Percentiles rank a stretch among this genome's conserved stretches.
Conservation (phyloP, 768 basidiomycete genomes). For the Ramaria rubella region DNA sequence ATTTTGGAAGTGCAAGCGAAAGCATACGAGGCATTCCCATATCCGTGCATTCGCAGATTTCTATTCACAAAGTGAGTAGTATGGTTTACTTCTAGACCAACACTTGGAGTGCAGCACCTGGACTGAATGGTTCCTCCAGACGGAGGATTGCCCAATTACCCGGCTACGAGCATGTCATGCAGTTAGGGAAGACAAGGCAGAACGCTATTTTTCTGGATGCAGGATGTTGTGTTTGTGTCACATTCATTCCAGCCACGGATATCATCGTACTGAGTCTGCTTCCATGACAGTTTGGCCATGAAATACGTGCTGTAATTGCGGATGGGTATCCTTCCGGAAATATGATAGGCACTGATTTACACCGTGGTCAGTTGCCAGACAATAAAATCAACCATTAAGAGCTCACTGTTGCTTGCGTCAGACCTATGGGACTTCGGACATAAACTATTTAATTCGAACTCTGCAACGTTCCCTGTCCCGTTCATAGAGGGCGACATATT, state of each 20-base stretch:
- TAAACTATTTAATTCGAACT: constrained; percentile 2
- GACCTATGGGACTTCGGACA: constrained; percentile 10
- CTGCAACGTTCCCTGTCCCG: background rate
- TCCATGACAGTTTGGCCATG: constrained; percentile 12
- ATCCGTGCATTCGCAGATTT: constrained; percentile 10
- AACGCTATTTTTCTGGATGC: too few species aligned
- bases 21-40: constrained; percentile 11
- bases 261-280: too few species aligned
- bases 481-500: constrained; percentile 12
- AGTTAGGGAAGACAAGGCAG: too few species aligned
- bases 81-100: background rate
- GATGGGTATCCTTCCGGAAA: constrained; percentile 10
- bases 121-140: background rate
- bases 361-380: background rate
- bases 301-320: constrained; percentile 8
- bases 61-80: constrained; percentile 1
- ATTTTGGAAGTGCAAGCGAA: constrained; percentile 6
- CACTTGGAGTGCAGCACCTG: background rate
- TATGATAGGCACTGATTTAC: constrained; percentile 6
- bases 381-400: background rate
- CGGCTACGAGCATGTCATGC: too few species aligned
- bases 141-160: background rate
- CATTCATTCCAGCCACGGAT: too few species aligned
- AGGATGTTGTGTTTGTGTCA: too few species aligned
- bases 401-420: background rate